phyloP scores from a whole-genome alignment of 2,329 filamentous ascomycete genomes.

The Colletotrichum zoysiae region DNA sequence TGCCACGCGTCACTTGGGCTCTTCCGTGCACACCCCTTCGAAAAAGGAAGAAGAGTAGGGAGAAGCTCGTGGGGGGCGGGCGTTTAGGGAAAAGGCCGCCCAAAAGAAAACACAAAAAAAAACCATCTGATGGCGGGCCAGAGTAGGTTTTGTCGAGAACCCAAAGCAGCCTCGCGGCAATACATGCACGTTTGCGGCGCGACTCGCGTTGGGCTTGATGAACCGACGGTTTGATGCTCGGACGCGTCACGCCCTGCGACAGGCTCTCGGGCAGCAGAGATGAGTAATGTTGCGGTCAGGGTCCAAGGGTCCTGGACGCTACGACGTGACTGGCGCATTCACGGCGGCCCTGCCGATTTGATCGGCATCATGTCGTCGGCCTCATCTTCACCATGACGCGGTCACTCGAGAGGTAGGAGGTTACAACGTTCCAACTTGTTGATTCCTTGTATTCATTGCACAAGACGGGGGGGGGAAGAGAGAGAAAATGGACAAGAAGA shows the following conservation, averaged over 20 bases:
- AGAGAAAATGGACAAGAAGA: neutral
- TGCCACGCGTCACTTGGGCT: neutral
- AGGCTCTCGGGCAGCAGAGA: slow-evolving; percentile 4
- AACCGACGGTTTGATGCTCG: slow-evolving; percentile 26
- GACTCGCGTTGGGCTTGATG: neutral
- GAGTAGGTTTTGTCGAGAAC: slow-evolving; percentile 31
- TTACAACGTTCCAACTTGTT: neutral
- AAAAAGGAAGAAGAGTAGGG: neutral
- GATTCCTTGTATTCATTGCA: neutral
- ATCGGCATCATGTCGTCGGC: neutral
- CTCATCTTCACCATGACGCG: neutral
- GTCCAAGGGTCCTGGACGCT: slow-evolving; percentile 22
- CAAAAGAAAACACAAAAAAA: too few relatives aligned
- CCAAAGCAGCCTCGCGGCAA: slow-evolving; percentile 22
- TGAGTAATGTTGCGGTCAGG: slow-evolving; percentile 22
- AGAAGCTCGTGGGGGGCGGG: slow-evolving; percentile 17
- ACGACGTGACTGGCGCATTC: neutral
- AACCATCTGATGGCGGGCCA: neutral
- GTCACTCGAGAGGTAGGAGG: neutral
- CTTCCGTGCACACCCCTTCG: slow-evolving; percentile 7
- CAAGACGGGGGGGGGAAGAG: neutral
- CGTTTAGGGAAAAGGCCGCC: slow-evolving; percentile 26
- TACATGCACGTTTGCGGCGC: neutral
- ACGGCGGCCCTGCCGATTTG: slow-evolving; percentile 1
- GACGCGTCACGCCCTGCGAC: slow-evolving; percentile 3